Base-by-base conservation (phyloP, 1,284 basidiomycete genomes). In the Golubevia pallescens region DNA sequence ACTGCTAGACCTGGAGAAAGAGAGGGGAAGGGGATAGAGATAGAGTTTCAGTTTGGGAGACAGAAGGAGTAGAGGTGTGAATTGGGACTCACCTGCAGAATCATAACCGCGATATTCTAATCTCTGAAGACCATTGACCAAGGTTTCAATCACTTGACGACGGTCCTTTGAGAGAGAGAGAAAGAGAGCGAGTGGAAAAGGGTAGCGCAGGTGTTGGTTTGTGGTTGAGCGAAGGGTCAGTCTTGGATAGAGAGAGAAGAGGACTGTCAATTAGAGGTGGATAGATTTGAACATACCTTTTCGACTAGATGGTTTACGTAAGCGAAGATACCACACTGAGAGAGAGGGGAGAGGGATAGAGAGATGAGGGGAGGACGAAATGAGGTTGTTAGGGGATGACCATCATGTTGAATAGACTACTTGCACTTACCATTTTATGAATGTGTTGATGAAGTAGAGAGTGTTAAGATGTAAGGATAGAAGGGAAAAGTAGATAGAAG, bases 71-170 rank as follows among this genome's bases (percentile, higher is more conserved):
- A 48, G 21, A 7, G 60, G 42, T 4, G 62, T 51, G 57, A 21
- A 59, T 20, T 53, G 8, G 51, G 8, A 83, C 87, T 74, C 62
- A 88, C 89, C 89, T 10, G 97, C 97, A 80, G 93, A 95, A 87
- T 99, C 97, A 86, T 99, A 98, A 60, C 97, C 95, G 86, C 97
- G 92, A 88, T 99, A 99, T 86, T 99, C 97, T 80, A 98, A 92
- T 70, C 97, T 92, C 60, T 93, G 91, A 69, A 99, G 92, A 76
- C 95, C 97, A 74, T 92, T 93, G 86, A 92, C 91, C 65, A 99
- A 91, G 69, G 94, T 91, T 80, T 99, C 95, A 75, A 97, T 91
- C 77, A 98, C 90, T 78, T 93, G 92, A 86, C 93, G 92, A 83
- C 97, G 94, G 86, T 93, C 91, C 93, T 95, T n/a, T n/a, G n/a